Evolutionary conservation across 23 red algal genomes (phyloP), one percentile per base, ranked within the genome.

Genomic region (Gracilaria domingensis): DNA sequence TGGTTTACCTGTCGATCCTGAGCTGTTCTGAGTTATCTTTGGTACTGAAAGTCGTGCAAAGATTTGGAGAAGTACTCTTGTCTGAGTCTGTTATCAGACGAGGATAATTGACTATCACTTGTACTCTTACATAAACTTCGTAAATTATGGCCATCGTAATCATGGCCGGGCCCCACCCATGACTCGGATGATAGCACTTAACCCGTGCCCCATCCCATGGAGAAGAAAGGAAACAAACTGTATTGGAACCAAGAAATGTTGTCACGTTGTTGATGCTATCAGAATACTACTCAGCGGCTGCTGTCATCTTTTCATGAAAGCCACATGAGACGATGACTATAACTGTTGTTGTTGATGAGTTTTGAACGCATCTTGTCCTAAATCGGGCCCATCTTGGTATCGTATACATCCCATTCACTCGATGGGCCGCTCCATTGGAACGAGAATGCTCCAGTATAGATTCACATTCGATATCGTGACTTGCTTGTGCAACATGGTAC

Each of bases 21-120:
- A 82, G 1, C 54, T 82, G 4, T 82, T 82, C 26, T 82, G 72
- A 77, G 25, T 17, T 2, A 24, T 69, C n/a, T n/a, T n/a, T n/a
- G n/a, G n/a, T n/a, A n/a, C n/a, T 69, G 32, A 13, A 69, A 32
- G 51, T 7, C 1, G 13, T 55, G 51, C 17, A 14, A 18, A 55
- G 51, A 45, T 45, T 45, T 45, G 5, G 42, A 45, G 42, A 11
- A 17, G 18, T 55, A 20, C 6, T 18, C 1, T 14, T 55, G 51
- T 55, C 51, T 17, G 11, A 20, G 51, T 17, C 1, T 55, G 17
- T 55, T 20, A 45, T 11, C 9, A 17, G 51, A 7, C 18, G 14
- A 17, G 14, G 8, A 55, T 55, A 17, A 55, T 55, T 55, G 13
- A 1, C 1, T 55, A 55, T 55, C 18, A 7, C 18, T 1, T 55